Percentiles rank a stretch among this genome's conserved stretches.
Conservation (phyloP, 192 early-diverging fungal genomes). For the Kappamyces sp. region DNA sequence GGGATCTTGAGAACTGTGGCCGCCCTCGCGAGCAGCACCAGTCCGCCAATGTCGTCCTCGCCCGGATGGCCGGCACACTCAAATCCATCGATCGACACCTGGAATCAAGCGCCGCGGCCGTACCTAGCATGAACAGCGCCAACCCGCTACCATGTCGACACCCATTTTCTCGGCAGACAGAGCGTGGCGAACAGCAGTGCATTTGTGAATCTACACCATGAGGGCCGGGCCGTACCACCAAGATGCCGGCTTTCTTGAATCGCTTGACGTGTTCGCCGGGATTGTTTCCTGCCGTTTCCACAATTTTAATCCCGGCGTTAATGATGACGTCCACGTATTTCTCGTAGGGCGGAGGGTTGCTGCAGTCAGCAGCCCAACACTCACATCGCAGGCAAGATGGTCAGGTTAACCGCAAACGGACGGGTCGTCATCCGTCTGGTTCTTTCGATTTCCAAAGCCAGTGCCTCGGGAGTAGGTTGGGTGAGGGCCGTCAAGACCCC, state of each 20-base stretch:
- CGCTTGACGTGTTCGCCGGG: conserved; percentile 65
- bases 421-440: conserved; percentile 69
- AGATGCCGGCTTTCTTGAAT: conserved; percentile 60
- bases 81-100: conserved; percentile 70
- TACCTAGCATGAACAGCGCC: too few species aligned
- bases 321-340: conserved; percentile 68
- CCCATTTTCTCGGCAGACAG: conserved; percentile 45
- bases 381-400: conserved; percentile 66
- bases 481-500: conserved; percentile 69
- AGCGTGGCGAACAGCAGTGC: conserved; percentile 71
- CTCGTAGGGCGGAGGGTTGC: conserved; percentile 68
- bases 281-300: conserved; percentile 82
- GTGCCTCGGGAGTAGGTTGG: conserved; percentile 70
- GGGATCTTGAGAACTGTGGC: conserved; percentile 61
- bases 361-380: too few species aligned
- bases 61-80: conserved; percentile 83
- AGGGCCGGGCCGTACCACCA: conserved; percentile 13
- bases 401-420: conserved; percentile 79
- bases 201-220: conserved; percentile 73
- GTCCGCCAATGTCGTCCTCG: conserved; percentile 69
- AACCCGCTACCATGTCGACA: conserved; percentile 14
- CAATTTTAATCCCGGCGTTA: conserved; percentile 70
- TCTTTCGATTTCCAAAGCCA: conserved; percentile 65
- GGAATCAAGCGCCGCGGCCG: too few species aligned
- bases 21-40: conserved; percentile 69